These are phyloP conservation scores for Euphorbia pulcherrima DNA, from an alignment of 345 rosid species.

Conservation along the genomic window DNA sequence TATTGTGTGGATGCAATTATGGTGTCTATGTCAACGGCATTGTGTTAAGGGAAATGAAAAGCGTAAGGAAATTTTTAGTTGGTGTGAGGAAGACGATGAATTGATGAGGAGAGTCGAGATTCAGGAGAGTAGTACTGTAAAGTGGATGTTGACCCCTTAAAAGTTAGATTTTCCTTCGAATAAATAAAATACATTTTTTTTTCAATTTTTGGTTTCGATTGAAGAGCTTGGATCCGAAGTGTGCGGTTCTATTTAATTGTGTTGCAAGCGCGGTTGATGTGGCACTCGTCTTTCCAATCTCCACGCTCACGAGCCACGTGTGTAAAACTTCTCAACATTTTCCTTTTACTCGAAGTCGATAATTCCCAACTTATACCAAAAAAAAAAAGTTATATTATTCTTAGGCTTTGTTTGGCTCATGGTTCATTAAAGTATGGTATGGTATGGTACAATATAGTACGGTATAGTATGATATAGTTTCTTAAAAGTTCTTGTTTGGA, in stretches of 20 bases:
- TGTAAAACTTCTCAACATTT: not conserved
- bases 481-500: too few species aligned
- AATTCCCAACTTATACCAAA: too few species aligned
- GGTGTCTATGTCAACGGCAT: not conserved
- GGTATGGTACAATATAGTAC: too few species aligned
- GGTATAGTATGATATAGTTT: too few species aligned
- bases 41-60: too few species aligned
- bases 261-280: not conserved
- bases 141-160: not conserved
- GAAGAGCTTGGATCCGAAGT: not conserved
- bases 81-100: not conserved
- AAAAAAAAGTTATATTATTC: too few species aligned
- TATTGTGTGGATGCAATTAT: not conserved
- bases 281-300: not conserved
- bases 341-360: not conserved
- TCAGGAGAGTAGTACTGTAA: not conserved
- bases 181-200: too few species aligned
- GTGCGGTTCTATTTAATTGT: not conserved
- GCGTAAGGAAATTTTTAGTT: not conserved
- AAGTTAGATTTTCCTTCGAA: not conserved
- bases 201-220: not conserved
- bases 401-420: too few species aligned
- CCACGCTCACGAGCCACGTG: too few species aligned
- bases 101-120: not conserved
- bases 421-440: too few species aligned